A percentile compares a stretch with the other conserved stretches of the same genome.
phyloP scores from a whole-genome alignment of 306 rosid genomes.

The Canavalia gladiata region DNA sequence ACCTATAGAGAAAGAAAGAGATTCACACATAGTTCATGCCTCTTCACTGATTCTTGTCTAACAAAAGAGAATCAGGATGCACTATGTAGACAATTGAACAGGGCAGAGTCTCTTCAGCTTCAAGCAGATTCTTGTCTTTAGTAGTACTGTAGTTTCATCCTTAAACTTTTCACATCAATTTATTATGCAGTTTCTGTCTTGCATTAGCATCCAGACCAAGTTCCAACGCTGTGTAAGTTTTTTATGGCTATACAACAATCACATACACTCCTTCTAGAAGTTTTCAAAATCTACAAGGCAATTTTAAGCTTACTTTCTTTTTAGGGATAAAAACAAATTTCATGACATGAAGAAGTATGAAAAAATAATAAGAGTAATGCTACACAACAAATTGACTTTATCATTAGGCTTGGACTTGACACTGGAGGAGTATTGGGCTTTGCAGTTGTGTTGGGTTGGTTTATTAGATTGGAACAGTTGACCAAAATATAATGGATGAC shows the following conservation, averaged over 20 bases:
- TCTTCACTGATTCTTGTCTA: neutral
- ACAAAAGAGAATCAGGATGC: neutral
- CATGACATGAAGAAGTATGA: neutral
- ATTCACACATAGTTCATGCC: neutral
- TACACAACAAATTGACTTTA: neutral
- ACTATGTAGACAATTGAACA: neutral
- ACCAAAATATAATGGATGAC: neutral
- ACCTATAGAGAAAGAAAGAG: neutral
- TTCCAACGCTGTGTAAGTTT: neutral
- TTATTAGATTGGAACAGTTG: neutral
- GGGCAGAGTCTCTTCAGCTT: neutral
- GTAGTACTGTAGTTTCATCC: neutral
- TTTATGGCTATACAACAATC: neutral
- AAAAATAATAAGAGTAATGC: neutral
- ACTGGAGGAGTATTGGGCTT: neutral
- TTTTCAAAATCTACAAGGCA: neutral
- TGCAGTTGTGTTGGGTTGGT: neutral
- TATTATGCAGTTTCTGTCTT: neutral
- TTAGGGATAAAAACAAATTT: neutral
- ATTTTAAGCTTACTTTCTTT: neutral
- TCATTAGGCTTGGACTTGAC: neutral
- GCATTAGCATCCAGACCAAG: slow-evolving; percentile 4
- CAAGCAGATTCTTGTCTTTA: neutral
- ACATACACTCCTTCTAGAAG: neutral
- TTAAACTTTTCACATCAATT: neutral